Conservation (phyloP, 345 rosid species). For the Acer negundo region DNA sequence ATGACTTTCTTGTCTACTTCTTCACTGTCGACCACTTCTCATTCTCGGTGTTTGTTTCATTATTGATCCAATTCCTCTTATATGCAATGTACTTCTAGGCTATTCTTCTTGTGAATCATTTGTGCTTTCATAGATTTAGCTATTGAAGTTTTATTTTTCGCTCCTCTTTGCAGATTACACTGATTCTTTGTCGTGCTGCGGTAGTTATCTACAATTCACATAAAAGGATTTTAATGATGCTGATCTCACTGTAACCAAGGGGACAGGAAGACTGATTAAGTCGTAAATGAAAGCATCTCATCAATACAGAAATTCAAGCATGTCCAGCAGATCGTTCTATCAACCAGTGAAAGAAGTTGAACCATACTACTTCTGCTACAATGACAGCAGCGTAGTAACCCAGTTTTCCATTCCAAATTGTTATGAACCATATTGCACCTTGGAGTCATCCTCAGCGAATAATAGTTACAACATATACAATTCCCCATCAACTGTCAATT, state of each 20-base stretch:
- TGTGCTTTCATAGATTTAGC: background rate
- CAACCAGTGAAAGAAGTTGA: slow-evolving; percentile 47
- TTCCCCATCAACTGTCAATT: slow-evolving; percentile 42
- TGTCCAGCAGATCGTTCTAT: slow-evolving; percentile 44
- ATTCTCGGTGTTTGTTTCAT: background rate
- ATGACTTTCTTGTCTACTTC: background rate
- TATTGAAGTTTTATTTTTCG: background rate
- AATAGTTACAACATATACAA: slow-evolving; percentile 35
- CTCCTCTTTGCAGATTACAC: slow-evolving; percentile 25
- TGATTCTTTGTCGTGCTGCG: background rate
- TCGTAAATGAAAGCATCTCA: slow-evolving; percentile 42
- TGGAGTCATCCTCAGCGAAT: slow-evolving; percentile 62
- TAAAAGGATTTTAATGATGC: slow-evolving; percentile 10
- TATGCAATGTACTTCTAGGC: background rate
- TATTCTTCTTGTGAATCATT: background rate
- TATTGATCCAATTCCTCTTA: background rate
- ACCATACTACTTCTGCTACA: slow-evolving; percentile 35
- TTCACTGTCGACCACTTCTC: background rate
- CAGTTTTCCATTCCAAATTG: slow-evolving; percentile 39
- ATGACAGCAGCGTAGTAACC: slow-evolving; percentile 27
- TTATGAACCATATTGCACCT: slow-evolving; percentile 51
- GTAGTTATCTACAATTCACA: background rate
- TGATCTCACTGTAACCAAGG: slow-evolving; percentile 1
- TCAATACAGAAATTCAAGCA: slow-evolving; percentile 31
- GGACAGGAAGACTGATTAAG: slow-evolving; percentile 4